Evolutionary conservation across 805 yeast species (phyloP).

Genomic region (Candida patagonica): DNA sequence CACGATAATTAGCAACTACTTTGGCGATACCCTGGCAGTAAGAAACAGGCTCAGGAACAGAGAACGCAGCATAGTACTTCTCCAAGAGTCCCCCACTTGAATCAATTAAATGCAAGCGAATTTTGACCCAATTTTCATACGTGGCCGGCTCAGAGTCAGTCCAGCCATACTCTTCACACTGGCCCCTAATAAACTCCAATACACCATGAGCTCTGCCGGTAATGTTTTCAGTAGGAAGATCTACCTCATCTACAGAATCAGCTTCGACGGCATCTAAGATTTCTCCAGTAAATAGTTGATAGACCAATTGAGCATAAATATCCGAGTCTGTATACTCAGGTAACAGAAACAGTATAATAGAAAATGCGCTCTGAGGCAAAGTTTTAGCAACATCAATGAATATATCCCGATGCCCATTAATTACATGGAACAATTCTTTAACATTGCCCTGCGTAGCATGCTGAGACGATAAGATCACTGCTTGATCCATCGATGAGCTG

Average conservation of each 20-base stretch:
- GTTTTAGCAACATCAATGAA: constrained; percentile 11
- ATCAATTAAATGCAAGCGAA: constrained; percentile 24
- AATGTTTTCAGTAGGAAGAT: neutral
- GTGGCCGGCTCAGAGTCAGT: constrained; percentile 3
- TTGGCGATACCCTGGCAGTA: constrained; percentile 26
- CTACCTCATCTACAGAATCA: constrained; percentile 5
- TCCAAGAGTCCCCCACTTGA: constrained; percentile 14
- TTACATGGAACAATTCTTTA: constrained; percentile 3
- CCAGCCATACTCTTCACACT: constrained; percentile 19
- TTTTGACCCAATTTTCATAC: constrained; percentile 19
- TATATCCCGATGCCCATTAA: constrained; percentile 7
- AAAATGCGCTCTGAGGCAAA: constrained; percentile 22
- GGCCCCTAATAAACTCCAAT: constrained; percentile 10
- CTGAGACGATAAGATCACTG: constrained; percentile 9
- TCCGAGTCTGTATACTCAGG: constrained; percentile 25
- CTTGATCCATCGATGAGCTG: constrained; percentile 1
- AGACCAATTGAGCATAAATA: constrained; percentile 9
- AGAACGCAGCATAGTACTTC: constrained; percentile 8
- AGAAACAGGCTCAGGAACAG: constrained; percentile 11
- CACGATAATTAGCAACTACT: constrained; percentile 20
- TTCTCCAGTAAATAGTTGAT: constrained; percentile 8
- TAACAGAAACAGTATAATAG: constrained; percentile 21
- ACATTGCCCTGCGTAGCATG: constrained; percentile 12
- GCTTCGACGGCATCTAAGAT: neutral
- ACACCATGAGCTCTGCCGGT: constrained; percentile 11